Evolutionary conservation across 2,329 filamentous ascomycete genomes (phyloP).

Genomic region (Hypoxylon sp.): DNA sequence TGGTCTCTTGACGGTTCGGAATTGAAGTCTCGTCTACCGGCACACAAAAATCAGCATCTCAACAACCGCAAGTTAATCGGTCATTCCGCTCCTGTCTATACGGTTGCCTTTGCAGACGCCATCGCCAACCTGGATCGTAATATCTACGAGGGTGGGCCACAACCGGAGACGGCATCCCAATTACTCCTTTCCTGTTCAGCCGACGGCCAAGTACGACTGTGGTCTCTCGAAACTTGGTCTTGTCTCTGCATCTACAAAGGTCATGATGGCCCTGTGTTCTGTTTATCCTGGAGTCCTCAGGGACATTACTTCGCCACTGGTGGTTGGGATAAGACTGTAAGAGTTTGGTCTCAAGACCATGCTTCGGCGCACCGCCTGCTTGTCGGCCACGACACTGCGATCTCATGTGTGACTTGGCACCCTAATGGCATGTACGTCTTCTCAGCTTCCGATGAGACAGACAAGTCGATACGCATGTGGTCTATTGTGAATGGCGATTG

Average conservation of each 20-base stretch:
- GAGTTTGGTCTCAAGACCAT: slow-evolving; percentile 93
- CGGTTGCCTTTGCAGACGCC: slow-evolving; percentile 85
- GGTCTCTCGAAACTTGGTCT: slow-evolving; percentile 93
- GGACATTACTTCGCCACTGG: slow-evolving; percentile 95
- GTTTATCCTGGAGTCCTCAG: slow-evolving; percentile 89
- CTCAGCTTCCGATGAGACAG: slow-evolving; percentile 85
- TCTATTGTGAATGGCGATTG: slow-evolving; percentile 88
- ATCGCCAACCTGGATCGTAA: slow-evolving; percentile 70
- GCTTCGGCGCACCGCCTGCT: slow-evolving; percentile 90
- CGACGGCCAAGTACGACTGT: slow-evolving; percentile 90
- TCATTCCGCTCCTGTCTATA: slow-evolving; percentile 90
- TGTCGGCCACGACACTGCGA: slow-evolving; percentile 91
- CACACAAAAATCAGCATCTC: slow-evolving; percentile 71
- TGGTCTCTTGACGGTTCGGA: slow-evolving; percentile 92
- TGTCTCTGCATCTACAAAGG: slow-evolving; percentile 95
- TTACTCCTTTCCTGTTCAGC: slow-evolving; percentile 89
- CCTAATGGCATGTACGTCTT: slow-evolving; percentile 95
- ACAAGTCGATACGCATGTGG: slow-evolving; percentile 98
- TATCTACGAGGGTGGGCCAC: slow-evolving; percentile 65
- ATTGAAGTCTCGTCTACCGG: slow-evolving; percentile 75
- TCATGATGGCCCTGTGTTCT: slow-evolving; percentile 90
- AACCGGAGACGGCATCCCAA: slow-evolving; percentile 71
- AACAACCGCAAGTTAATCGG: slow-evolving; percentile 83
- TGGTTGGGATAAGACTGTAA: slow-evolving; percentile 89
- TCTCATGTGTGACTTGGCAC: slow-evolving; percentile 94